Base-by-base conservation (phyloP, 306 rosid species). In the Quercus engelmannii region DNA sequence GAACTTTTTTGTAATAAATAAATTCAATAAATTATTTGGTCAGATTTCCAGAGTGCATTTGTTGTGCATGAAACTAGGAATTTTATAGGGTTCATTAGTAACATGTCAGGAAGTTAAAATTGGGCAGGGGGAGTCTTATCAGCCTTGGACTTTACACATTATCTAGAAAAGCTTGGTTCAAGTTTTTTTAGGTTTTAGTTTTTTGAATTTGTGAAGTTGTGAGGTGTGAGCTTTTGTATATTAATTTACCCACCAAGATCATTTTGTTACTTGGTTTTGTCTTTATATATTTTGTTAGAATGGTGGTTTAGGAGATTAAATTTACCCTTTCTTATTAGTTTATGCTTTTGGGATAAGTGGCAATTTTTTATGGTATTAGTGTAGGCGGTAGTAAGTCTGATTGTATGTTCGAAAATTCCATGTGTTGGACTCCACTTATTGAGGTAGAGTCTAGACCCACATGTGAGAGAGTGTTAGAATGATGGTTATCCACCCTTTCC, bases 221-320 rank as follows among this genome's bases (percentile, higher is more conserved):
- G n/a, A 71, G 25, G 69, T 28, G 30, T 33, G 69, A 69, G 25
- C 28, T 63, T 52, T 52, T 28, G 38, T 26, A 64, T 5, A 26
- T 43, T 65, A 41, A 52, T 74, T 69, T 76, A 38, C 55, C 41
- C 55, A 68, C 82, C 61, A 21, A 52, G 74, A 79, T 79, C 57
- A 26, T 82, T 57, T 71, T 76, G 52, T 58, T 31, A 23, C 43
- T 26, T 68, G 74, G 57, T 73, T 59, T 58, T 67, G 33, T 64
- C 68, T 67, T 69, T 73, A 26, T 43, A 12, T 49, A 49, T 49
- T 49, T 49, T 12, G 54, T 49, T 49, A 49, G 54, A 12, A 11
- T 49, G 3, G 14, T 49, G 54, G 54, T 49, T 46, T 12, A 46
- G 9, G 52, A 2, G 52, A 46, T 46, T 10, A 35, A 35, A 46